Evolutionary conservation across 768 basidiomycete species (phyloP).

Genomic region (Lactifluus echinatus): DNA sequence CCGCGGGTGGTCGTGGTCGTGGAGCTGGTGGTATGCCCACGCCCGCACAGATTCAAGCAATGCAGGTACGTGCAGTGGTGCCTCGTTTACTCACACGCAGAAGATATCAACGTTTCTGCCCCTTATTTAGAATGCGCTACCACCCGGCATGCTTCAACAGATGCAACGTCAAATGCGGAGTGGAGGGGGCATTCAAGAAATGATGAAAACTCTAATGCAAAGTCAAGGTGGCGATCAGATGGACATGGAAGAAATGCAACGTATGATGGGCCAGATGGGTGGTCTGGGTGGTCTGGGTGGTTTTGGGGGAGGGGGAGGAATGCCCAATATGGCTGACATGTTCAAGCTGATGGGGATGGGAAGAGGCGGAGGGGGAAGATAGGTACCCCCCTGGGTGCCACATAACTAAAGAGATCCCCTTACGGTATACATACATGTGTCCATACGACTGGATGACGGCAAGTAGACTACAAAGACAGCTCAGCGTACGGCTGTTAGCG

Average conservation of each 20-base stretch:
- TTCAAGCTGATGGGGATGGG: conserved; percentile 68
- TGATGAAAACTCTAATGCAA: conserved; percentile 99
- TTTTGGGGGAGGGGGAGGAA: conserved; percentile 54
- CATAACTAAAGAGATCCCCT: no score
- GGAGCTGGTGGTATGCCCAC: conserved; percentile 86
- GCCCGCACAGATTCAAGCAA: conserved; percentile 87
- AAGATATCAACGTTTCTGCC: neutral
- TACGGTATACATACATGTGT: neutral
- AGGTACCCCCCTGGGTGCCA: no score
- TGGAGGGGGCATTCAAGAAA: conserved; percentile 90
- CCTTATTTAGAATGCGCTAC: conserved; percentile 67
- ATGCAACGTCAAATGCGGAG: conserved; percentile 76
- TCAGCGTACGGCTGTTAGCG: neutral
- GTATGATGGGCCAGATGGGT: conserved; percentile 91
- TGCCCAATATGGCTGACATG: conserved; percentile 70
- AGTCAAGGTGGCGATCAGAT: conserved; percentile 83
- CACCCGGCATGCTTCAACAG: conserved; percentile 91
- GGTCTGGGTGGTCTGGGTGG: conserved; percentile 53
- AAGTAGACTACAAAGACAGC: neutral
- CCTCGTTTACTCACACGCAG: neutral
- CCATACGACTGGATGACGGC: neutral
- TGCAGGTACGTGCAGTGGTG: conserved; percentile 57
- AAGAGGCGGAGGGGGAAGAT: conserved; percentile 16
- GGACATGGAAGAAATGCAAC: conserved; percentile 93
- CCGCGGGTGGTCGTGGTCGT: conserved; percentile 77